Conservation (phyloP, 495 filamentous ascomycete species). For the Tirmania nivea region DNA sequence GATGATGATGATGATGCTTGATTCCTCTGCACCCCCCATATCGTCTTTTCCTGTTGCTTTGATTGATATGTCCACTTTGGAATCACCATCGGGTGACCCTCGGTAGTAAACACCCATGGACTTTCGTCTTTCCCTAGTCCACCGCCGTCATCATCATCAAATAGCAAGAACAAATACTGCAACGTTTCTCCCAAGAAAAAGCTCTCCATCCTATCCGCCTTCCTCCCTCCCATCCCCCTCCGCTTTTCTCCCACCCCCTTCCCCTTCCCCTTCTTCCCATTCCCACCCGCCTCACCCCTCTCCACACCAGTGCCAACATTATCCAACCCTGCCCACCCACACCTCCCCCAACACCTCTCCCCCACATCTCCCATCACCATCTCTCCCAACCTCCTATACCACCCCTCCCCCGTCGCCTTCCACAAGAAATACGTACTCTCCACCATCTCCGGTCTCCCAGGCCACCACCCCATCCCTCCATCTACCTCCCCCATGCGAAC, state of each 20-base stretch:
- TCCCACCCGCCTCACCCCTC: too few species aligned
- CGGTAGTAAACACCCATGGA: constrained; percentile 81
- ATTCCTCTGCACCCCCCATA: constrained; percentile 11
- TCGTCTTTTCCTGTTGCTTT: too few species aligned
- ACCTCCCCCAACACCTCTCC: constrained; percentile 74
- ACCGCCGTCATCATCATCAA: constrained; percentile 29
- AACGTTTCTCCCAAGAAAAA: constrained; percentile 94
- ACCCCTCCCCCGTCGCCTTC: constrained; percentile 79
- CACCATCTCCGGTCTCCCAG: constrained; percentile 82
- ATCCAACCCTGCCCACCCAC: constrained; percentile 89
- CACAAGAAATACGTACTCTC: constrained; percentile 91
- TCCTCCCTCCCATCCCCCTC: constrained; percentile 33
- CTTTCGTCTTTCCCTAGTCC: constrained; percentile 52
- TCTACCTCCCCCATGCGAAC: constrained; percentile 68
- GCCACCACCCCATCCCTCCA: constrained; percentile 78
- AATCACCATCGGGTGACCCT: constrained; percentile 83
- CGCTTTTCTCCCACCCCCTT: too few species aligned
- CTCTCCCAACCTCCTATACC: constrained; percentile 88
- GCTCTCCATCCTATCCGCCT: constrained; percentile 93
- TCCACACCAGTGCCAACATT: constrained; percentile 42
- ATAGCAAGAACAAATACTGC: constrained; percentile 84
- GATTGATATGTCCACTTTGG: constrained; percentile 23
- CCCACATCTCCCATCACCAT: constrained; percentile 83
- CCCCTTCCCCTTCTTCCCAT: too few species aligned
- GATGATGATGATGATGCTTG: constrained; percentile 41